Percentiles rank a stretch among this genome's conserved stretches.
Conservation (phyloP, 2,329 filamentous ascomycete genomes). For the Cryphonectria naterciae region DNA sequence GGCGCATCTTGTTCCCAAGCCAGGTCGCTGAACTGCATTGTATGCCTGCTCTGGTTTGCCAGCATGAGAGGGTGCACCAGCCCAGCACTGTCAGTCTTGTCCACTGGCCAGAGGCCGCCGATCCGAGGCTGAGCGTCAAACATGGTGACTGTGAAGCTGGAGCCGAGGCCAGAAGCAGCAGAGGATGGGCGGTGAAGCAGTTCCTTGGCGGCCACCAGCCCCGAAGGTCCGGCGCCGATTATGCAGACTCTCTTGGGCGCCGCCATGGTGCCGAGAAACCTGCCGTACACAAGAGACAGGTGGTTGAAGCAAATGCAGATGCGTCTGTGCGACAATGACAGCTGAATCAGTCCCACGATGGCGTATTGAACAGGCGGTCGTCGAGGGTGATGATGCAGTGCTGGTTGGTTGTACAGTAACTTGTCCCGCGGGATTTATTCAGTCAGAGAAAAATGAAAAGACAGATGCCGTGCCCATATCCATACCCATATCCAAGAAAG, state of each 20-base stretch:
- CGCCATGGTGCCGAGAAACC: conserved; percentile 39
- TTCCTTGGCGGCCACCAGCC: conserved; percentile 73
- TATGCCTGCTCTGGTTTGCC: conserved; percentile 77
- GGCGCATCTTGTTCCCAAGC: conserved; percentile 67
- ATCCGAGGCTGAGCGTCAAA: conserved; percentile 69
- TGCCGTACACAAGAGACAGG: too few relatives aligned
- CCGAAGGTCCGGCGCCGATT: conserved; percentile 68
- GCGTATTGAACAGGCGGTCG: background rate
- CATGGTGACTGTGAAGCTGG: conserved; percentile 66
- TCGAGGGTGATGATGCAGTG: background rate
- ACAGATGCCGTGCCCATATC: background rate
- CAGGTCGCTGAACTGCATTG: conserved; percentile 72
- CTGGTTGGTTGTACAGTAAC: background rate
- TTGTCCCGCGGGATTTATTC: background rate
- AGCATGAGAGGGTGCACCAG: conserved; percentile 69
- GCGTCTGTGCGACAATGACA: background rate
- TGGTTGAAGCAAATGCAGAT: background rate
- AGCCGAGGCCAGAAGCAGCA: conserved; percentile 39
- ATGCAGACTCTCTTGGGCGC: conserved; percentile 56
- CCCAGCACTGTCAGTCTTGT: conserved; percentile 51
- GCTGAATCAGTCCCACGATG: conserved; percentile 9
- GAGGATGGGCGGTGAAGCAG: conserved; percentile 59
- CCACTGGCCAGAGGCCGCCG: conserved; percentile 77
- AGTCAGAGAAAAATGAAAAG: background rate
- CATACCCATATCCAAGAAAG: background rate